phyloP scores from a whole-genome alignment of 257 asterid genomes.

The Solanum clarkiae region DNA sequence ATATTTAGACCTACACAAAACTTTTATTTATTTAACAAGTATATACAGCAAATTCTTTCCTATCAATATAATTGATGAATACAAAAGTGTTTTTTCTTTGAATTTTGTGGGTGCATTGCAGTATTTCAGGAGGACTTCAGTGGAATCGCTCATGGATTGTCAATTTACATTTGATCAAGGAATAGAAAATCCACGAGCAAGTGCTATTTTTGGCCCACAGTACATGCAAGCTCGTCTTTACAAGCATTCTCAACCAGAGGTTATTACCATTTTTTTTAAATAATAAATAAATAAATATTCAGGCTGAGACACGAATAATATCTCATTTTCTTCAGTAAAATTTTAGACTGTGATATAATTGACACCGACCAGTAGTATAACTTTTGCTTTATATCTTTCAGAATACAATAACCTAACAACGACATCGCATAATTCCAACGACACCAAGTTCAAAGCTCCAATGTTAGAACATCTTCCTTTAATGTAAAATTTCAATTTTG shows the following conservation, averaged over 20 bases:
- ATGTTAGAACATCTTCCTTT: not conserved
- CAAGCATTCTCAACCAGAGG: constrained; percentile 27
- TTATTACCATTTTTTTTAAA: not conserved
- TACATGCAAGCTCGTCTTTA: constrained; percentile 27
- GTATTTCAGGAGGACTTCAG: constrained; percentile 22
- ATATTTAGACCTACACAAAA: too few relatives aligned
- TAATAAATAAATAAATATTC: too few relatives aligned
- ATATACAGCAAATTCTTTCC: not conserved
- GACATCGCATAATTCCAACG: too few relatives aligned
- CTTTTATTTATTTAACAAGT: too few relatives aligned
- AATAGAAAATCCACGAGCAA: constrained; percentile 11
- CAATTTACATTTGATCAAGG: constrained; percentile 10
- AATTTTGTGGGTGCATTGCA: not conserved
- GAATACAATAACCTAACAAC: too few relatives aligned
- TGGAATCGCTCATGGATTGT: constrained; percentile 30
- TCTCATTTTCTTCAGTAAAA: too few relatives aligned
- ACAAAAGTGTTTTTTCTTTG: not conserved
- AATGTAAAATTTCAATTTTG: too few relatives aligned
- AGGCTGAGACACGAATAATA: not conserved
- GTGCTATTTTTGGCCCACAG: constrained; percentile 24
- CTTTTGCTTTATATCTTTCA: too few relatives aligned
- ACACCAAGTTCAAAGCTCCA: too few relatives aligned
- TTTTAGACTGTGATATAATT: too few relatives aligned
- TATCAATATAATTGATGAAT: not conserved
- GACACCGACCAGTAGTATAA: too few relatives aligned